Evolutionary conservation across 2,329 filamentous ascomycete species (phyloP).

Genomic region (Neoscytalidium dimidiatum): DNA sequence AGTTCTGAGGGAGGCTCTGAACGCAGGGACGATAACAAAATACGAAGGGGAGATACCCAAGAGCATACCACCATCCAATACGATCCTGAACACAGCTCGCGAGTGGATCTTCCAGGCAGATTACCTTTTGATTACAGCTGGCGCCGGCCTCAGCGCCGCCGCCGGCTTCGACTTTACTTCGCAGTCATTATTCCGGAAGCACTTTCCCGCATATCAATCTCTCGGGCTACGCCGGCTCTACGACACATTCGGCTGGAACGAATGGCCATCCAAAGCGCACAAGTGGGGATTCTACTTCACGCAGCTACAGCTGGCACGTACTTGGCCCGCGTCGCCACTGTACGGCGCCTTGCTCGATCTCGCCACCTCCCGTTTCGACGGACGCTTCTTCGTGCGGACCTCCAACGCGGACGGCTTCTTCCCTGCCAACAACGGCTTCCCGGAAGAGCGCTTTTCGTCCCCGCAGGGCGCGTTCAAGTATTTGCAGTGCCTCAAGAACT

Average conservation of each 20-base stretch:
- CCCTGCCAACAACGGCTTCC: conserved; percentile 31
- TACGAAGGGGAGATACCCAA: background rate
- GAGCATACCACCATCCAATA: background rate
- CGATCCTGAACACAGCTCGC: background rate
- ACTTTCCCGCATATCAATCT: conserved; percentile 33
- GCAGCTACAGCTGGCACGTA: conserved; percentile 30
- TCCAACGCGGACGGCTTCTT: conserved; percentile 39
- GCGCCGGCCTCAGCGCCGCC: conserved; percentile 39
- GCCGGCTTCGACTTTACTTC: conserved; percentile 38
- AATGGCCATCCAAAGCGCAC: conserved; percentile 31
- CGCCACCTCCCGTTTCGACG: conserved; percentile 22
- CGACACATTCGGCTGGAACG: conserved; percentile 35
- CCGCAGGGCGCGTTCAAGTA: conserved; percentile 35
- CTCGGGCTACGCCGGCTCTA: conserved; percentile 34
- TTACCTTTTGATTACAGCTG: conserved; percentile 33
- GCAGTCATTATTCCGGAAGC: conserved; percentile 29
- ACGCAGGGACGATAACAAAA: background rate
- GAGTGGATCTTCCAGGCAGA: conserved; percentile 30
- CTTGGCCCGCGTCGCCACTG: conserved; percentile 29
- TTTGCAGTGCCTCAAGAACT: conserved; percentile 34
- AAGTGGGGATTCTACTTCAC: conserved; percentile 39
- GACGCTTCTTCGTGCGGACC: conserved; percentile 32
- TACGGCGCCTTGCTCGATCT: conserved; percentile 25
- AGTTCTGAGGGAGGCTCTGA: conserved; percentile 20
- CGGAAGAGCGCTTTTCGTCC: conserved; percentile 28